Conservation (phyloP, 78 protist genomes). For the Isochrysis galbana region DNA sequence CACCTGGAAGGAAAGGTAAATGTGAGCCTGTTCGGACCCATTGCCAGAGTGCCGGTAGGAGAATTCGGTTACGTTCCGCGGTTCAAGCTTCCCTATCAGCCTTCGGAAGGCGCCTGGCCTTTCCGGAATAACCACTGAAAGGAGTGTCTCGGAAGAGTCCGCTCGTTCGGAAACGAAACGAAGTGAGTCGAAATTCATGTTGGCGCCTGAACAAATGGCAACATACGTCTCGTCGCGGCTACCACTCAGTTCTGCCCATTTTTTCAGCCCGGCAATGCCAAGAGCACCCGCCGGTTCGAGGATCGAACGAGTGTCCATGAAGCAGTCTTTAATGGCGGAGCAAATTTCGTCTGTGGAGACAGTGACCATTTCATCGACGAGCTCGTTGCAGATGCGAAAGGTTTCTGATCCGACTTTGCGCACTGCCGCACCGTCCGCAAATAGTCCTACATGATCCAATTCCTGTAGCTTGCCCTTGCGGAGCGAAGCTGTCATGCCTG, state of each 20-base stretch:
- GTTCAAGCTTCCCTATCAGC: background rate
- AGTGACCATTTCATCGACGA: constrained; percentile 52
- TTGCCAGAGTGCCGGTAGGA: background rate
- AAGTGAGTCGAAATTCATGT: constrained; percentile 66
- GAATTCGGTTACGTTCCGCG: constrained; percentile 37
- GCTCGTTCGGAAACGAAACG: constrained; percentile 67
- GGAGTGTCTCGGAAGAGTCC: constrained; percentile 5
- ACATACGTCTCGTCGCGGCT: constrained; percentile 3
- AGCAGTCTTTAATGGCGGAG: constrained; percentile 67
- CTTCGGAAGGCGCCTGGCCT: background rate
- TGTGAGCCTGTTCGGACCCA: background rate
- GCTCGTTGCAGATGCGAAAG: constrained; percentile 39
- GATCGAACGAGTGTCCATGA: constrained; percentile 35
- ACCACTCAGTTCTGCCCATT: background rate
- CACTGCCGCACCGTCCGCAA: constrained; percentile 80
- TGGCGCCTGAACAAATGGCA: constrained; percentile 59
- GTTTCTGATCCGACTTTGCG: constrained; percentile 49
- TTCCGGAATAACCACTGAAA: constrained; percentile 8
- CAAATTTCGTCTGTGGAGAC: constrained; percentile 68
- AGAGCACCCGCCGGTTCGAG: constrained; percentile 78
- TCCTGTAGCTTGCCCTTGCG: background rate
- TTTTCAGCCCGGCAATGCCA: constrained; percentile 63
- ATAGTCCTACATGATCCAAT: constrained; percentile 18
- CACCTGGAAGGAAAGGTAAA: background rate
- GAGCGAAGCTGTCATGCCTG: constrained; percentile 36